Percentiles rank a stretch among this genome's conserved stretches.
These are phyloP conservation scores for Fusarium palustre DNA, from an alignment of 2,329 filamentous ascomycete genomes.

Conservation along the genomic window DNA sequence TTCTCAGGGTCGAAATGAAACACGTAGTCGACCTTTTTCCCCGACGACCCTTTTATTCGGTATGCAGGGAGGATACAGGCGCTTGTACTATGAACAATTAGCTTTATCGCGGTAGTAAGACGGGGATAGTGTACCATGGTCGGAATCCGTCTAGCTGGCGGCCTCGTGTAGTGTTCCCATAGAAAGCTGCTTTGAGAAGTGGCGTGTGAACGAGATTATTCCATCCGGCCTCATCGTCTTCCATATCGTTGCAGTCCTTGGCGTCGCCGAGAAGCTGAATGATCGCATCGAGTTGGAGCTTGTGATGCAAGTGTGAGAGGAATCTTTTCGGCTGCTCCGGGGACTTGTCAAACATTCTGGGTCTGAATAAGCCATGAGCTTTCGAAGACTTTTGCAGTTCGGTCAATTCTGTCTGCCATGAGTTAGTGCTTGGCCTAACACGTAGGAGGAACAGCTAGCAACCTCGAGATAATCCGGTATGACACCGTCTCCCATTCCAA, in stretches of 20 bases:
- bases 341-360: not conserved
- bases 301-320: not conserved
- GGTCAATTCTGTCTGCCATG: not conserved
- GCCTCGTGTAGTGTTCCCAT: not conserved
- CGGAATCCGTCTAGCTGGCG: not conserved
- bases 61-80: slow-evolving; percentile 11
- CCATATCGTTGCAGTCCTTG: not conserved
- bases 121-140: not conserved
- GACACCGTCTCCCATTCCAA: slow-evolving; percentile 2
- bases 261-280: not conserved
- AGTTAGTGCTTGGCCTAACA: not conserved
- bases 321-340: not conserved
- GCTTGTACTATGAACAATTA: not conserved
- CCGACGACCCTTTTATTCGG: not conserved
- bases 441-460: not conserved
- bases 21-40: slow-evolving; percentile 7
- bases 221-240: slow-evolving; percentile 13
- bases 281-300: not conserved
- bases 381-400: not conserved
- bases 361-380: not conserved
- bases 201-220: slow-evolving; percentile 18
- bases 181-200: not conserved
- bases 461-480: slow-evolving; percentile 11
- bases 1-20: slow-evolving; percentile 1
- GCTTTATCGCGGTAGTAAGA: not conserved